Base-by-base conservation (phyloP, 176 grass and related monocot species). In the Lolium rigidum region DNA sequence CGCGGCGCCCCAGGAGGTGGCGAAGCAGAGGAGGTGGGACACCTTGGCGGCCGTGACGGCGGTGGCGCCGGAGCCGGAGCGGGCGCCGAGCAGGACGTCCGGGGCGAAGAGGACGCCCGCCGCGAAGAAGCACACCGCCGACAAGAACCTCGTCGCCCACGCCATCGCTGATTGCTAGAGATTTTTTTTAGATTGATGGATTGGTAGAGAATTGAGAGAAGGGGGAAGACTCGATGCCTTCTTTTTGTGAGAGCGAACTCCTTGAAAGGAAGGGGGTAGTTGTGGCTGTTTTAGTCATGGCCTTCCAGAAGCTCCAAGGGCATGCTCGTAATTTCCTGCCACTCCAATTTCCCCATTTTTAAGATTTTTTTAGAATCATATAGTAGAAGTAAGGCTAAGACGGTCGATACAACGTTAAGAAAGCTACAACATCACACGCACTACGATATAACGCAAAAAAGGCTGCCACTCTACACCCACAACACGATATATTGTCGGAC, bases 11-110 rank as follows among this genome's bases (percentile, higher is more conserved):
- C 91, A 98, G 35, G 91, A 84, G 78, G 93, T 94, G 71, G 96
- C 87, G 84, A 98, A 98, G 90, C 88, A 90, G 86, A 98, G 88
- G 83, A 98, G 93, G 61, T 98, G 96, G 10, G 88, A 82, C 69
- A 95, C 74, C 86, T 91, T 98, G 88, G 93, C 93, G 81, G 90
- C 86, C 51, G 92, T 86, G 75, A 86, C 70, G 84, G 73, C 83
- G 26, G 55, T 77, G 7, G 82, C 60, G 48, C 72, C 75, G 77
- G 89, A 41, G 24, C 90, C 85, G 49, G 90, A 89, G 31, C 85
- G 81, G 62, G 77, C 52, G 37, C 86, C 85, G 65, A 89, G 62
- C 55, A 98, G 76, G n/a, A 79, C 86, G 57, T 95, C 93, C 1
- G 96, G 96, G 11, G 88, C 93, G 79, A 98, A 98, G 48, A 98